Percentiles rank a stretch among this genome's conserved stretches.
phyloP scores from a whole-genome alignment of 140 eudicot species.

The Stevia rebaudiana region DNA sequence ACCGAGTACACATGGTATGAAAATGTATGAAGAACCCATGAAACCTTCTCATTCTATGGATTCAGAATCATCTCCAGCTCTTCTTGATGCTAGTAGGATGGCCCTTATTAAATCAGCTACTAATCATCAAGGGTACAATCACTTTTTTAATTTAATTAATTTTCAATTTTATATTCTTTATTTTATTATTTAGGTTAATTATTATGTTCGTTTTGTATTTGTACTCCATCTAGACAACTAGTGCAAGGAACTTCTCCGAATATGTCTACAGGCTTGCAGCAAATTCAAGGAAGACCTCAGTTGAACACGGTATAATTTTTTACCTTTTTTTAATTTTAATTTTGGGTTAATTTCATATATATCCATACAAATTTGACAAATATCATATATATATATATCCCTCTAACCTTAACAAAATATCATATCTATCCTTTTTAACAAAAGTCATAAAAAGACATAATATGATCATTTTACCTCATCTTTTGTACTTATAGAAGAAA shows the following conservation, averaged over 20 bases:
- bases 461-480: no score
- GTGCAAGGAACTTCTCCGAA: conserved; percentile 74
- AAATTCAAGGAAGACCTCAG: conserved; percentile 82
- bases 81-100: conserved; percentile 84
- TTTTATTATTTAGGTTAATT: conserved; percentile 3
- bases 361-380: no score
- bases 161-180: background rate
- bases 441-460: no score
- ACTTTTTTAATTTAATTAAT: conserved; percentile 1
- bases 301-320: conserved; percentile 45
- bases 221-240: conserved; percentile 67
- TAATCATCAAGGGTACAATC: conserved; percentile 80
- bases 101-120: conserved; percentile 83
- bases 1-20: conserved; percentile 70
- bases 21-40: conserved; percentile 78
- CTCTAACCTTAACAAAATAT: no score
- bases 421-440: no score
- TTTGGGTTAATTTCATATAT: no score
- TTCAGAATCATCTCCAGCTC: conserved; percentile 65
- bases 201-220: conserved; percentile 23
- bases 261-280: conserved; percentile 83
- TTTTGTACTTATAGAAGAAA: no score
- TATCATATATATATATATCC: no score
- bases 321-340: background rate
- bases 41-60: conserved; percentile 76